Conservation (phyloP, 805 yeast genomes). For the Saccharomycopsis synnaedendra region DNA sequence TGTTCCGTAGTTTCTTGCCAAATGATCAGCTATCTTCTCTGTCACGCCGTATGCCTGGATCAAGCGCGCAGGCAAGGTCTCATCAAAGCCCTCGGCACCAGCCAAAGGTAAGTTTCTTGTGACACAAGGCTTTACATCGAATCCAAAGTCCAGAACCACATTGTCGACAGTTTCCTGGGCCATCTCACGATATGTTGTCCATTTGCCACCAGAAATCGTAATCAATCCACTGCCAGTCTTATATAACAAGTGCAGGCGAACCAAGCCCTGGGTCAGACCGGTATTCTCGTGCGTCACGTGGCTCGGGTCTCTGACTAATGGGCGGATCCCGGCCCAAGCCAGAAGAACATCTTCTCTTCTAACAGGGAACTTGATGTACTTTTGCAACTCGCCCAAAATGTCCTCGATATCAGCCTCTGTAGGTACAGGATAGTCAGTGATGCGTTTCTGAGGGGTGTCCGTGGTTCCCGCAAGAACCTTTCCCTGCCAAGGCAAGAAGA, state of each 20-base stretch:
- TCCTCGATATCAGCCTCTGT: constrained; percentile 82
- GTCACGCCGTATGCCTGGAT: constrained; percentile 70
- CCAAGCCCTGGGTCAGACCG: constrained; percentile 72
- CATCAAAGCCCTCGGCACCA: constrained; percentile 77
- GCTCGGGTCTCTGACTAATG: constrained; percentile 78
- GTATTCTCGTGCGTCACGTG: constrained; percentile 33
- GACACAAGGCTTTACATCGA: constrained; percentile 27
- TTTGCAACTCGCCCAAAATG: constrained; percentile 77
- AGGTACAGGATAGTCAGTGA: constrained; percentile 67
- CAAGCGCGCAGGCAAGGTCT: constrained; percentile 63
- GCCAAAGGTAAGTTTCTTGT: constrained; percentile 41
- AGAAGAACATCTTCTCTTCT: constrained; percentile 82
- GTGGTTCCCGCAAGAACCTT: constrained; percentile 95
- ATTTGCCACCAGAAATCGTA: constrained; percentile 93
- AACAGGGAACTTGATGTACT: constrained; percentile 81
- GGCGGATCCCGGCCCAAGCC: constrained; percentile 97
- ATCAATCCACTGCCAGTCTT: constrained; percentile 64
- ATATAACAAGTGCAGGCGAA: constrained; percentile 77
- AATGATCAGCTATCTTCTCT: constrained; percentile 65
- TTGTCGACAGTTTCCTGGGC: constrained; percentile 86
- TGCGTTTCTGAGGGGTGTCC: constrained; percentile 68
- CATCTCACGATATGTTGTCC: constrained; percentile 98
- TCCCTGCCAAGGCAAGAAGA: constrained; percentile 97
- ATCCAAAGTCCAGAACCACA: constrained; percentile 35
- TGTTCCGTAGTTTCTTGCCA: constrained; percentile 81